phyloP scores from a whole-genome alignment of 2,329 filamentous ascomycete genomes.

The Aspergillus nomiae region DNA sequence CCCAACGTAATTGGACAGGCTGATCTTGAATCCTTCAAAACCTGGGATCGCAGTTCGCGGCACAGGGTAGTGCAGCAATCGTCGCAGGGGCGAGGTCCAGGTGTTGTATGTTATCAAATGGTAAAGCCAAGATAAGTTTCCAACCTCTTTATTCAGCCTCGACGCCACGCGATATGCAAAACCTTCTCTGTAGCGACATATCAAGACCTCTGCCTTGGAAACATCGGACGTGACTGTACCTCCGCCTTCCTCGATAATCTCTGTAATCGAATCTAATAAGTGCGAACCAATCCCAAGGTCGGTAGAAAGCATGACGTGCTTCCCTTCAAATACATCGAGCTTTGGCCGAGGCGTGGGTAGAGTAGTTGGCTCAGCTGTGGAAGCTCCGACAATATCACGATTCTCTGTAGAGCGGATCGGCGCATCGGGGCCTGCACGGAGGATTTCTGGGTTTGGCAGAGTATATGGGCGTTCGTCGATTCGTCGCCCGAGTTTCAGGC shows the following conservation, averaged over 20 bases:
- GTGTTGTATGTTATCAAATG: slow-evolving; percentile 84
- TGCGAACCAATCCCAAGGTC: slow-evolving; percentile 73
- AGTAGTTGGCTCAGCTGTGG: slow-evolving; percentile 51
- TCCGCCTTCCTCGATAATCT: slow-evolving; percentile 70
- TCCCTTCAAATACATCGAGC: slow-evolving; percentile 75
- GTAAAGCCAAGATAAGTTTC: slow-evolving; percentile 92
- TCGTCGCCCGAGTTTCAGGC: slow-evolving; percentile 85
- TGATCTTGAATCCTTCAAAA: slow-evolving; percentile 76
- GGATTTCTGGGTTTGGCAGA: slow-evolving; percentile 81
- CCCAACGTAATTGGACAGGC: slow-evolving; percentile 93
- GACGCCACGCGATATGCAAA: slow-evolving; percentile 76
- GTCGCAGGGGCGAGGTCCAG: slow-evolving; percentile 82
- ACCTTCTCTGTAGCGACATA: slow-evolving; percentile 86
- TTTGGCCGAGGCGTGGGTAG: slow-evolving; percentile 48
- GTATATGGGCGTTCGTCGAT: slow-evolving; percentile 87
- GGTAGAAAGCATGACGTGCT: slow-evolving; percentile 72
- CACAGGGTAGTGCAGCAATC: slow-evolving; percentile 87
- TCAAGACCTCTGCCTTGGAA: slow-evolving; percentile 74
- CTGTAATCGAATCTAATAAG: slow-evolving; percentile 66
- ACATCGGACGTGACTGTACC: slow-evolving; percentile 68
- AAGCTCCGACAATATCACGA: slow-evolving; percentile 68
- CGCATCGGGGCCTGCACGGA: slow-evolving; percentile 61
- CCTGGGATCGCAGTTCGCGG: slow-evolving; percentile 76
- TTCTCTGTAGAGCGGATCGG: slow-evolving; percentile 59
- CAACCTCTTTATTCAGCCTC: slow-evolving; percentile 76